A percentile compares a stretch with the other conserved stretches of the same genome.
phyloP scores from a whole-genome alignment of 805 yeast genomes.

The Ogataea pini region DNA sequence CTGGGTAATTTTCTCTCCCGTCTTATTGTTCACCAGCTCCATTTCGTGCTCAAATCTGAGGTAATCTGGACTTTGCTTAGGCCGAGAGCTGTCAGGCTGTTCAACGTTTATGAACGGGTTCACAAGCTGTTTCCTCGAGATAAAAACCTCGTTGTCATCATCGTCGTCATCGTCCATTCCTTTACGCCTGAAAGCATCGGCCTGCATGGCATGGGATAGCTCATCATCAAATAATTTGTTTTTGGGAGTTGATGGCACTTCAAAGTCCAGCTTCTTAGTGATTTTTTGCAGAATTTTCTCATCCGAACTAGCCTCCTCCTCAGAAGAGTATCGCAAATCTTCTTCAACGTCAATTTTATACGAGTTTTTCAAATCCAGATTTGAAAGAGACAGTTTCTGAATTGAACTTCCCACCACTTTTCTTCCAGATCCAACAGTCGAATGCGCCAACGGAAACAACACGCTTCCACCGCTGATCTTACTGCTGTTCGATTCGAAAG shows the following conservation, averaged over 20 bases:
- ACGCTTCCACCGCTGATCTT: conserved; percentile 14
- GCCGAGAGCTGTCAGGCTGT: not conserved
- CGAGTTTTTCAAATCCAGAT: conserved; percentile 25
- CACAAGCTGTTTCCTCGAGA: conserved; percentile 16
- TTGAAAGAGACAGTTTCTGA: conserved; percentile 10
- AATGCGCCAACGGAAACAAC: conserved; percentile 32
- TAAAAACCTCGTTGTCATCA: conserved; percentile 22
- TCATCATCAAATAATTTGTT: conserved; percentile 38
- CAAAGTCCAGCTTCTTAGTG: conserved; percentile 26
- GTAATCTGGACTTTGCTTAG: conserved; percentile 6
- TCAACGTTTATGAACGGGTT: conserved; percentile 35
- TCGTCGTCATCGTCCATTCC: not conserved
- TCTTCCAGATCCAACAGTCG: conserved; percentile 35
- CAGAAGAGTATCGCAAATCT: conserved; percentile 24
- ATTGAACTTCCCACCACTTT: conserved; percentile 7
- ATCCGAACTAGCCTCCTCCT: conserved; percentile 20
- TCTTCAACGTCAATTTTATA: conserved; percentile 26
- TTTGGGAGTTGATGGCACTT: conserved; percentile 39
- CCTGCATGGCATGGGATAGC: conserved; percentile 31
- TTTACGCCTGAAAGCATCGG: conserved; percentile 19
- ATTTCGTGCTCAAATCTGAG: conserved; percentile 38
- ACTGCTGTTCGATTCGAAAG: conserved; percentile 14
- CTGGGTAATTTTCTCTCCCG: conserved; percentile 40
- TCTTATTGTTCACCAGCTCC: conserved; percentile 43
- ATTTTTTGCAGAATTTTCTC: conserved; percentile 17